phyloP scores from a whole-genome alignment of 1,284 basidiomycete genomes.

The Ustilago loliicola region DNA sequence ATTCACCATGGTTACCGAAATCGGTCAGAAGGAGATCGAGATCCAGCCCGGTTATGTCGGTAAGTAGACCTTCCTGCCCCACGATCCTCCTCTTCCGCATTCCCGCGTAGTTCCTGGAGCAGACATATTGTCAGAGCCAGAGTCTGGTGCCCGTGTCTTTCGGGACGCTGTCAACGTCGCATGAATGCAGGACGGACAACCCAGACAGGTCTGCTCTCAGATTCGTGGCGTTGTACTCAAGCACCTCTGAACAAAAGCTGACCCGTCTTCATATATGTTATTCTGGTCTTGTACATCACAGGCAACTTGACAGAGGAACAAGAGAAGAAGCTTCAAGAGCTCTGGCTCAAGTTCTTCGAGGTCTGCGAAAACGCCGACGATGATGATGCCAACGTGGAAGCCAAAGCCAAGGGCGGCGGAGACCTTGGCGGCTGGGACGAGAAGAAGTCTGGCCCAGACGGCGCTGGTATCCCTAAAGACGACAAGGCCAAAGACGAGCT shows the following conservation, averaged over 20 bases:
- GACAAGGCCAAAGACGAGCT: conserved; percentile 67
- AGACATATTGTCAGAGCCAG: background rate
- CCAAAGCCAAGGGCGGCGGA: conserved; percentile 26
- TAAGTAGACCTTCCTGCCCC: conserved; percentile 20
- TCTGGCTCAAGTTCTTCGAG: conserved; percentile 66
- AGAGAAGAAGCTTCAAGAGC: conserved; percentile 63
- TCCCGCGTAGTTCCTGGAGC: background rate
- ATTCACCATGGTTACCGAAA: conserved; percentile 46
- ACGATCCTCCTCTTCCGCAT: background rate
- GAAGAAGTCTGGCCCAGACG: conserved; percentile 47
- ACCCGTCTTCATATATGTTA: background rate
- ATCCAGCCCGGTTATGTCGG: conserved; percentile 56
- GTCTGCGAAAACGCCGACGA: conserved; percentile 53
- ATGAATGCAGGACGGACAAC: too few relatives aligned
- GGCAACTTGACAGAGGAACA: conserved; percentile 69
- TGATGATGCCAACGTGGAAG: conserved; percentile 16
- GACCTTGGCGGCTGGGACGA: conserved; percentile 49
- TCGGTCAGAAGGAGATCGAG: conserved; percentile 50
- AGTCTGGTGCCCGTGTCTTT: background rate
- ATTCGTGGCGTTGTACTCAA: background rate
- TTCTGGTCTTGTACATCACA: conserved; percentile 4
- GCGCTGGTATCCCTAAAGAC: conserved; percentile 67
- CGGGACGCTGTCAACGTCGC: background rate
- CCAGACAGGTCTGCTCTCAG: background rate
- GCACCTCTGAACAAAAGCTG: background rate